phyloP scores from a whole-genome alignment of 495 filamentous ascomycete genomes.

The Talaromyces proteolyticus region DNA sequence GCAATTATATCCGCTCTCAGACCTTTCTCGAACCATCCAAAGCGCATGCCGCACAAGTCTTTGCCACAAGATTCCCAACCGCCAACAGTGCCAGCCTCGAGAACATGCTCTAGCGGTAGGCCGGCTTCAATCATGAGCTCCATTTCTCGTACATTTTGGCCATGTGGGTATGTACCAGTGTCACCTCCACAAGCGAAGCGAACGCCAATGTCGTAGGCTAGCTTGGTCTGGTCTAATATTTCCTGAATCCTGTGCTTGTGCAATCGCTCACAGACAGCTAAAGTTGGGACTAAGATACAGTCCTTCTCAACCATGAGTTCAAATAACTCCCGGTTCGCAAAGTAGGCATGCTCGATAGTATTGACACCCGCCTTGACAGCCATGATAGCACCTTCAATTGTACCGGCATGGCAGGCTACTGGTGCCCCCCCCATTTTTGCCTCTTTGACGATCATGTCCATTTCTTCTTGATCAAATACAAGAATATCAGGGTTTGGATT shows the following conservation, averaged over 20 bases:
- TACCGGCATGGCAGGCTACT: conserved; percentile 38
- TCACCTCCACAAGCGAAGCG: conserved; percentile 41
- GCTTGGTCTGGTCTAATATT: conserved; percentile 20
- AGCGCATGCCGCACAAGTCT: conserved; percentile 38
- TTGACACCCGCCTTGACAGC: conserved; percentile 44
- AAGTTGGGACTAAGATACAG: conserved; percentile 44
- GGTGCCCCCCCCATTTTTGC: conserved; percentile 30
- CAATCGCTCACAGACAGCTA: conserved; percentile 30
- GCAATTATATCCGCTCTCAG: conserved; percentile 44
- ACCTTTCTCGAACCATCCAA: conserved; percentile 42
- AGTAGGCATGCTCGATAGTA: conserved; percentile 44
- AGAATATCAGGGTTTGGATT: conserved; percentile 34
- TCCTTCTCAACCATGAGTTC: conserved; percentile 27
- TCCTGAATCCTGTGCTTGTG: conserved; percentile 10
- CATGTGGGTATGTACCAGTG: conserved; percentile 45
- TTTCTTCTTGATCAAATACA: conserved; percentile 41
- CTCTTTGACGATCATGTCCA: conserved; percentile 44
- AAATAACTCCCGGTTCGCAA: conserved; percentile 26
- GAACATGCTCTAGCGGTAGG: conserved; percentile 37
- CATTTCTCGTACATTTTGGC: conserved; percentile 41
- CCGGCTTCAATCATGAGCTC: conserved; percentile 46
- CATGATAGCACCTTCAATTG: conserved; percentile 35
- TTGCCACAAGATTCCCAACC: conserved; percentile 49
- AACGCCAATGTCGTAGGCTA: conserved; percentile 33
- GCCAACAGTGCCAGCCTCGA: conserved; percentile 35